Evolutionary conservation across 75 land plant species (phyloP).

Genomic region (Cupressus sempervirens): DNA sequence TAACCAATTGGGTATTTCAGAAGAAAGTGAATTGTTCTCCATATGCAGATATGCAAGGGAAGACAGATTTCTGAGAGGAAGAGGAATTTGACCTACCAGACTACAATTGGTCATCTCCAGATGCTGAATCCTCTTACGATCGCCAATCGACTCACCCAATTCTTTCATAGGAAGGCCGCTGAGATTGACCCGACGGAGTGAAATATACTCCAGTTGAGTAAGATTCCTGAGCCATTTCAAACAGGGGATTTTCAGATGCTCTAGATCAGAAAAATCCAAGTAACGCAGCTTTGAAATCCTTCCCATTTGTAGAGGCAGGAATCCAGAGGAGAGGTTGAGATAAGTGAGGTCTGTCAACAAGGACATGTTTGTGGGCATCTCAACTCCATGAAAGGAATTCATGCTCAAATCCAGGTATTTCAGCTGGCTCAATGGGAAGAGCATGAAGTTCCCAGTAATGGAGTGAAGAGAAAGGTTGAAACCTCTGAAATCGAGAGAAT

Average conservation of each 20-base stretch:
- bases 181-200: background rate
- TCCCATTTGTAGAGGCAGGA: background rate
- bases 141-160: no score
- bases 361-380: background rate
- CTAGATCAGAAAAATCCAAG: background rate
- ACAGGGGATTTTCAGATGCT: background rate
- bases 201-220: background rate
- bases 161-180: background rate
- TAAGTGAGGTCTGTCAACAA: background rate
- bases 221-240: background rate
- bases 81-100: no score
- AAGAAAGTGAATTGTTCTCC: background rate
- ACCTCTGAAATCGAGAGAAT: background rate
- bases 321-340: background rate
- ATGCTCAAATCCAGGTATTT: slow-evolving; percentile 2
- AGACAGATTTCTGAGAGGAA: background rate
- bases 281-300: background rate
- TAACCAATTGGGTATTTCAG: background rate
- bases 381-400: background rate
- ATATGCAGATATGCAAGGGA: background rate
- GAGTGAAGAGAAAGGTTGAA: background rate
- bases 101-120: no score
- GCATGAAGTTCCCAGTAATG: background rate
- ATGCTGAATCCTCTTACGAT: no score
- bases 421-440: background rate